Evolutionary conservation across 768 basidiomycete genomes (phyloP).

Genomic region (Hygrocybe punicea): DNA sequence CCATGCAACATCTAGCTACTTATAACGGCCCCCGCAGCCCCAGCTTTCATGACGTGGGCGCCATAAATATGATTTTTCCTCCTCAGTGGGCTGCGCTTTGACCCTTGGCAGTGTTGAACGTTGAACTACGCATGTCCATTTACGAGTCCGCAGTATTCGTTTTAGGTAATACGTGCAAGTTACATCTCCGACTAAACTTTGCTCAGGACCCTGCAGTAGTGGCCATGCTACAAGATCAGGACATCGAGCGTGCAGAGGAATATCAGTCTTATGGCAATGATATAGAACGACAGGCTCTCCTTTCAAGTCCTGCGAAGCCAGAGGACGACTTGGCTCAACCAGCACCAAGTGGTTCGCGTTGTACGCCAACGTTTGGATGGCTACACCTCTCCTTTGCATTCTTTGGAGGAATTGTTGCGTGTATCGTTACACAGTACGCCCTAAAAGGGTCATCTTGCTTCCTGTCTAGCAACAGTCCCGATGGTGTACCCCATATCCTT

Average conservation of each 20-base stretch:
- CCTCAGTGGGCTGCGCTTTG: no score
- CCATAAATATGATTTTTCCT: no score
- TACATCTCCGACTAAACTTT: no score
- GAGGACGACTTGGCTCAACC: neutral
- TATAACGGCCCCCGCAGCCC: no score
- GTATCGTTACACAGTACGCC: conserved; percentile 49
- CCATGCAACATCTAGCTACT: no score
- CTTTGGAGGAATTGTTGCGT: conserved; percentile 49
- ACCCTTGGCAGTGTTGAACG: no score
- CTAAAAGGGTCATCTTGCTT: conserved; percentile 44
- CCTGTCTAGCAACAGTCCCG: conserved; percentile 2
- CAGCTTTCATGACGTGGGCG: no score
- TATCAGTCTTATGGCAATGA: neutral
- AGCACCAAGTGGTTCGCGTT: neutral
- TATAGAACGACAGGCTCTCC: conserved; percentile 2
- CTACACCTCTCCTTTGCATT: conserved; percentile 50
- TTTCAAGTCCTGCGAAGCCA: neutral
- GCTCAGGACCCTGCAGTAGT: neutral
- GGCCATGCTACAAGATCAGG: neutral
- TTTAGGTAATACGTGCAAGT: no score
- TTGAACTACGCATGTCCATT: no score
- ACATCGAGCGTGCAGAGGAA: conserved; percentile 7
- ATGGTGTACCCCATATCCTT: conserved; percentile 32
- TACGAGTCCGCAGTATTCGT: no score
- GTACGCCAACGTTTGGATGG: conserved; percentile 26